Conservation (phyloP, 179 eudicot genomes). For the Vitellaria paradoxa region DNA sequence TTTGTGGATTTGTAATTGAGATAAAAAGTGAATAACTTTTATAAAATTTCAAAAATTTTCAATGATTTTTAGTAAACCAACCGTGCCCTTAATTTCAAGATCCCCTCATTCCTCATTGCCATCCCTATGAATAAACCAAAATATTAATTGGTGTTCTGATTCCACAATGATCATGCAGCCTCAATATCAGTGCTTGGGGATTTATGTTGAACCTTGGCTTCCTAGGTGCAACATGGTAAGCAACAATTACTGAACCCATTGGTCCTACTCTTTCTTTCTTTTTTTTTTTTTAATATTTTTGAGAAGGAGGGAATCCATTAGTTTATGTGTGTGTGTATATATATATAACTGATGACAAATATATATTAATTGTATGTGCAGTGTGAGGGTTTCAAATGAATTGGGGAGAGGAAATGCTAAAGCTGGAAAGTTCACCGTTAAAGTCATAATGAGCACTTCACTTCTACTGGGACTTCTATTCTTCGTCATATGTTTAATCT, state of each 20-base stretch:
- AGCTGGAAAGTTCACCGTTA: constrained; percentile 35
- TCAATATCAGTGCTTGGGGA: constrained; percentile 62
- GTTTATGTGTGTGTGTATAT: too few relatives aligned
- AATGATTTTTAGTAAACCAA: too few relatives aligned
- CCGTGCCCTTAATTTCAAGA: neutral
- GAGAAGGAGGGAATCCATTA: neutral
- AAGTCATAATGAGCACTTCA: constrained; percentile 27
- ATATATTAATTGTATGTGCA: constrained; percentile 13
- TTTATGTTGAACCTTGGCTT: constrained; percentile 74
- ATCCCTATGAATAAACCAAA: too few relatives aligned
- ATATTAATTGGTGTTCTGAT: neutral
- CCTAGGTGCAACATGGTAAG: constrained; percentile 23
- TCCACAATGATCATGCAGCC: constrained; percentile 36
- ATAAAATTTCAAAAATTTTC: too few relatives aligned
- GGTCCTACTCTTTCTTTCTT: too few relatives aligned
- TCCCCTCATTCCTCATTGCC: neutral
- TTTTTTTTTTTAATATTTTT: neutral
- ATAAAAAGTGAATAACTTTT: too few relatives aligned
- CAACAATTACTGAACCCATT: neutral
- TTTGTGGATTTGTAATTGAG: too few relatives aligned
- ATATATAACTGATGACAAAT: too few relatives aligned
- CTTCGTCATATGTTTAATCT: constrained; percentile 20
- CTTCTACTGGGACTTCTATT: constrained; percentile 25
- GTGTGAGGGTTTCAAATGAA: constrained; percentile 42
- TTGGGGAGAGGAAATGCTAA: constrained; percentile 37